Percentiles rank a stretch among this genome's conserved stretches.
Evolutionary conservation across 1,284 basidiomycete genomes (phyloP).

Genomic region (Malassezia brasiliensis): DNA sequence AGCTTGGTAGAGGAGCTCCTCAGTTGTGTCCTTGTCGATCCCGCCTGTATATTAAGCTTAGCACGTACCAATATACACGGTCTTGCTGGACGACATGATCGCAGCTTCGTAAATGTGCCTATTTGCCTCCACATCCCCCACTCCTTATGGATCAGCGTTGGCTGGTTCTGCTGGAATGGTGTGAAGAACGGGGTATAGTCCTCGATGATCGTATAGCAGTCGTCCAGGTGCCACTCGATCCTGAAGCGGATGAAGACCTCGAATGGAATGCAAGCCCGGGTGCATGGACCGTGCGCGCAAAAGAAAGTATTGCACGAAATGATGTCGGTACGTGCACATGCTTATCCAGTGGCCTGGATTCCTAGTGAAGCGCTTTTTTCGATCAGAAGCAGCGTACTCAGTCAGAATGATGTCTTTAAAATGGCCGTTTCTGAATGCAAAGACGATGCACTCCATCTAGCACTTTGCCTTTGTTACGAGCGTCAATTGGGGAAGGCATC

Average conservation of each 20-base stretch:
- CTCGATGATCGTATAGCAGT: background rate
- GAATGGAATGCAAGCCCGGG: conserved; percentile 2
- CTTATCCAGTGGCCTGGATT: conserved; percentile 5
- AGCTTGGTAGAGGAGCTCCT: background rate
- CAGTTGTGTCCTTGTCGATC: conserved; percentile 5
- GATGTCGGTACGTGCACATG: background rate
- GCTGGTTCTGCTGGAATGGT: background rate
- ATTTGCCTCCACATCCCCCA: background rate
- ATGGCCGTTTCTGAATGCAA: background rate
- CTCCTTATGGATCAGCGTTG: no score
- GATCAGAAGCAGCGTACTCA: background rate
- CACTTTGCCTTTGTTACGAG: conserved; percentile 33
- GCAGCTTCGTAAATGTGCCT: background rate
- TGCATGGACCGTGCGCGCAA: background rate
- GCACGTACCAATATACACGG: conserved; percentile 15
- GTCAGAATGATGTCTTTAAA: background rate
- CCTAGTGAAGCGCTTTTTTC: conserved; percentile 4
- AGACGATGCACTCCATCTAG: conserved; percentile 19
- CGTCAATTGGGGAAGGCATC: conserved; percentile 19
- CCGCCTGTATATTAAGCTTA: background rate
- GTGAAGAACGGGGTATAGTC: background rate
- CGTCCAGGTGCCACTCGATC: background rate
- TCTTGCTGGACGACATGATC: conserved; percentile 2
- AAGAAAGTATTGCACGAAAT: background rate
- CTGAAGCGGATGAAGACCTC: background rate